Conservation (phyloP, 257 asterid species). For the Eucommia ulmoides region DNA sequence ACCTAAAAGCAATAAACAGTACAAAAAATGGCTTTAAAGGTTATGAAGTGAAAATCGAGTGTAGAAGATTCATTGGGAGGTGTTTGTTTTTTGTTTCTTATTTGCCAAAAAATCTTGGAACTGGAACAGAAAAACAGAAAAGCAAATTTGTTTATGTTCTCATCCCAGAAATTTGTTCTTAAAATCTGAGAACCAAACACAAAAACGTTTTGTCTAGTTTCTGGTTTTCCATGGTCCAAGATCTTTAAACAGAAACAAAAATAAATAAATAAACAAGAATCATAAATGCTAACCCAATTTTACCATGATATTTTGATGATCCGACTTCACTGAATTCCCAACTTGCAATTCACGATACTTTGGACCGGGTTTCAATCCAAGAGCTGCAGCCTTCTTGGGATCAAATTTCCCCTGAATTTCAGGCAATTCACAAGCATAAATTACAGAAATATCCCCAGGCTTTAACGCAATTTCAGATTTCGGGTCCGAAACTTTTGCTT, state of each 20-base stretch:
- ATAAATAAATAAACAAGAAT: too few relatives aligned
- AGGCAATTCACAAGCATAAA: slow-evolving; percentile 77
- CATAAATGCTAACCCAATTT: background rate
- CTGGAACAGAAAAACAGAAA: too few relatives aligned
- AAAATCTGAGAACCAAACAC: too few relatives aligned
- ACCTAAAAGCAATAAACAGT: slow-evolving; percentile 32
- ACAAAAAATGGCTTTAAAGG: slow-evolving; percentile 2
- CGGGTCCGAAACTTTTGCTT: too few relatives aligned
- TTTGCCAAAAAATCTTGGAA: too few relatives aligned
- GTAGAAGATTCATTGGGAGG: too few relatives aligned
- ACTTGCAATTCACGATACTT: slow-evolving; percentile 75
- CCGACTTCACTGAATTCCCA: slow-evolving; percentile 77
- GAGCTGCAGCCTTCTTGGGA: slow-evolving; percentile 60
- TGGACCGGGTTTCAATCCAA: slow-evolving; percentile 82
- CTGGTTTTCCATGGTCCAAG: too few relatives aligned
- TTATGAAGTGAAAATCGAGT: background rate
- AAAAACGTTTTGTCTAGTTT: too few relatives aligned
- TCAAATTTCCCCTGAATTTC: slow-evolving; percentile 91
- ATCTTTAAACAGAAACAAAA: too few relatives aligned
- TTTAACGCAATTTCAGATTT: slow-evolving; percentile 18
- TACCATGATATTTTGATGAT: slow-evolving; percentile 63
- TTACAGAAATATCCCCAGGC: slow-evolving; percentile 73
- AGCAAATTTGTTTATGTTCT: too few relatives aligned
- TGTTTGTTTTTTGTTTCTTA: too few relatives aligned
- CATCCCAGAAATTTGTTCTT: too few relatives aligned